phyloP scores from a whole-genome alignment of 163 green algal genomes.

The Scenedesmus sp. region DNA sequence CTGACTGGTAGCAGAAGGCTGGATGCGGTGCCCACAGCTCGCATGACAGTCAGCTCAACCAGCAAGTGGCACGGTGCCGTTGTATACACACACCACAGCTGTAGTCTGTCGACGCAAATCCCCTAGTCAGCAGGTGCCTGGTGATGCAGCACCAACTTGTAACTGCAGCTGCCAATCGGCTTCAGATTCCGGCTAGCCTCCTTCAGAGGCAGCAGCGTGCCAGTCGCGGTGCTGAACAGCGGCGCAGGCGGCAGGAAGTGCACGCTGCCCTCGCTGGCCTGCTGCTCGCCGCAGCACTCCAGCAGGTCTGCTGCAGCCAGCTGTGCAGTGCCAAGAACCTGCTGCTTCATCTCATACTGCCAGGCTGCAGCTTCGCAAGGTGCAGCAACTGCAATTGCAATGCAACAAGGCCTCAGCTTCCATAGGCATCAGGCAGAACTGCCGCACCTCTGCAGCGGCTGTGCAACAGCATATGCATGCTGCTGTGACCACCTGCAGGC shows the following conservation, averaged over 20 bases:
- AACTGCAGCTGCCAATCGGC: slow-evolving; percentile 33
- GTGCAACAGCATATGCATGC: neutral
- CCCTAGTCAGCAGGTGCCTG: neutral
- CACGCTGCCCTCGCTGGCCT: neutral
- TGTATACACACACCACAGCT: too few relatives aligned
- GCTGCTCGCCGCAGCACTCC: slow-evolving; percentile 2
- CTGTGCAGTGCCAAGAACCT: slow-evolving; percentile 33
- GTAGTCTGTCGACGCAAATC: neutral
- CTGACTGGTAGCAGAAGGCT: too few relatives aligned
- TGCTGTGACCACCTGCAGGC: neutral
- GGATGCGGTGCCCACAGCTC: too few relatives aligned
- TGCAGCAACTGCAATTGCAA: neutral
- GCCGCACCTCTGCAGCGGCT: too few relatives aligned
- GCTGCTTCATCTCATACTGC: slow-evolving; percentile 31
- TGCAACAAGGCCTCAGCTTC: neutral
- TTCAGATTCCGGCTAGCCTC: neutral
- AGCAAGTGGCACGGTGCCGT: too few relatives aligned
- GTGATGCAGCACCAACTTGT: slow-evolving; percentile 24
- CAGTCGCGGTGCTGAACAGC: slow-evolving; percentile 9
- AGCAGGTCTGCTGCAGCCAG: slow-evolving; percentile 16
- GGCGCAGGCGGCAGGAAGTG: slow-evolving; percentile 9
- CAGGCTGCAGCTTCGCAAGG: neutral
- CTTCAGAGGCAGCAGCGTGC: slow-evolving; percentile 29
- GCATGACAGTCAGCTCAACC: too few relatives aligned
- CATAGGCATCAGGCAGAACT: too few relatives aligned